These are phyloP conservation scores for Wickerhamiella galacta DNA, from an alignment of 805 yeast species.

Conservation along the genomic window DNA sequence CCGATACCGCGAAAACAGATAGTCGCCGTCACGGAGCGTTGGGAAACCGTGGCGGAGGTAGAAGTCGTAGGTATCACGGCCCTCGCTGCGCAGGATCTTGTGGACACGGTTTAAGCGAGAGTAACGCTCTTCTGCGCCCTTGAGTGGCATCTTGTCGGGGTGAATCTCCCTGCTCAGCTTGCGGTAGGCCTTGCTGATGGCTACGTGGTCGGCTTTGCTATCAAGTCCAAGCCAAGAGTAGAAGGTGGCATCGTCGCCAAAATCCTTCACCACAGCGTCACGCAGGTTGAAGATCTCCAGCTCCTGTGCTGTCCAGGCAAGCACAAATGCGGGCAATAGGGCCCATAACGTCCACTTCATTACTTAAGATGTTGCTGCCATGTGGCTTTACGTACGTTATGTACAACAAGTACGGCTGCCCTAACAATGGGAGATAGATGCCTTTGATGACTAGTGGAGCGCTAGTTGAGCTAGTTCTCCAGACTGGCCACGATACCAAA, in stretches of 20 bases:
- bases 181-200: constrained; percentile 33
- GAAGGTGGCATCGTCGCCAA: constrained; percentile 46
- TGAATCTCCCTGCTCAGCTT: constrained; percentile 56
- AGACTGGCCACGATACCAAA: too few relatives aligned
- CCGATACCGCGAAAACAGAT: constrained; percentile 45
- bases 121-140: constrained; percentile 47
- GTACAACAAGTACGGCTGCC: too few relatives aligned
- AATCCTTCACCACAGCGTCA: constrained; percentile 42
- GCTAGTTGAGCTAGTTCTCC: too few relatives aligned
- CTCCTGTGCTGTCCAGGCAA: constrained; percentile 30
- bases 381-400: too few relatives aligned
- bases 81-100: constrained; percentile 44
- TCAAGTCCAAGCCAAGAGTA: constrained; percentile 39
- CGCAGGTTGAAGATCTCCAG: constrained; percentile 64
- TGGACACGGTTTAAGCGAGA: constrained; percentile 65
- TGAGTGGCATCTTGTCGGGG: constrained; percentile 58
- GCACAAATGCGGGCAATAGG: constrained; percentile 1
- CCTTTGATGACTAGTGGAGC: too few relatives aligned
- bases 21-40: constrained; percentile 50
- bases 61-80: constrained; percentile 65
- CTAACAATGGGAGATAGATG: too few relatives aligned
- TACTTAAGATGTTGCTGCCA: neutral
- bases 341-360: neutral
- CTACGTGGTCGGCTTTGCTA: constrained; percentile 13
- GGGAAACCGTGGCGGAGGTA: constrained; percentile 76